A percentile compares a stretch with the other conserved stretches of the same genome.
These are phyloP conservation scores for Metarhizium rileyi DNA, from an alignment of 2,329 filamentous ascomycete species.

Conservation along the genomic window DNA sequence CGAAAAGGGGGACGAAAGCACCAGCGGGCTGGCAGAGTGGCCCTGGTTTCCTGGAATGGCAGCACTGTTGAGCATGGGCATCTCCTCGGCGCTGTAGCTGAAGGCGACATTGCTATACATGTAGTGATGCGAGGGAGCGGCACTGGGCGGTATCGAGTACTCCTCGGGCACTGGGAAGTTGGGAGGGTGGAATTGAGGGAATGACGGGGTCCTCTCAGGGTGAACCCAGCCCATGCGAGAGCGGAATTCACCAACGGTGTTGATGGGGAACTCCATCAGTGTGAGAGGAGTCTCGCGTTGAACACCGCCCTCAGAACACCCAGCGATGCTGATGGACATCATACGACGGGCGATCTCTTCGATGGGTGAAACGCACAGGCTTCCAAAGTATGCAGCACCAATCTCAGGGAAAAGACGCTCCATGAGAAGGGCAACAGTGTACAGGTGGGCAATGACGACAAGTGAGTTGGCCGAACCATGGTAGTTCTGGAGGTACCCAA, in stretches of 20 bases:
- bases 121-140: constrained; percentile 26
- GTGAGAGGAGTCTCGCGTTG: constrained; percentile 45
- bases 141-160: constrained; percentile 25
- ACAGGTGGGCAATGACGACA: constrained; percentile 82
- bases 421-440: constrained; percentile 76
- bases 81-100: constrained; percentile 54
- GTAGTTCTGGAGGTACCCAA: constrained; percentile 69
- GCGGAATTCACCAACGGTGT: constrained; percentile 60
- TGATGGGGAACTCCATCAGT: constrained; percentile 64
- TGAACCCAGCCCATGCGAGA: constrained; percentile 58
- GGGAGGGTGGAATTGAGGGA: constrained; percentile 49
- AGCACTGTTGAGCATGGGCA: constrained; percentile 44
- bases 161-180: constrained; percentile 42
- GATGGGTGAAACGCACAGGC: constrained; percentile 67
- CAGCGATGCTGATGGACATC: constrained; percentile 54
- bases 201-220: constrained; percentile 48
- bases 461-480: constrained; percentile 68
- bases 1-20: constrained; percentile 45
- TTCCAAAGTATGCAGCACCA: constrained; percentile 78
- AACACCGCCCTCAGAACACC: constrained; percentile 44
- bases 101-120: constrained; percentile 49
- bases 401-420: constrained; percentile 89
- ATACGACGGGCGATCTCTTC: constrained; percentile 78
- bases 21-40: constrained; percentile 43
- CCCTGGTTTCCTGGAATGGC: constrained; percentile 30